Base-by-base conservation (phyloP, 495 filamentous ascomycete species). In the Physcia stellaris region DNA sequence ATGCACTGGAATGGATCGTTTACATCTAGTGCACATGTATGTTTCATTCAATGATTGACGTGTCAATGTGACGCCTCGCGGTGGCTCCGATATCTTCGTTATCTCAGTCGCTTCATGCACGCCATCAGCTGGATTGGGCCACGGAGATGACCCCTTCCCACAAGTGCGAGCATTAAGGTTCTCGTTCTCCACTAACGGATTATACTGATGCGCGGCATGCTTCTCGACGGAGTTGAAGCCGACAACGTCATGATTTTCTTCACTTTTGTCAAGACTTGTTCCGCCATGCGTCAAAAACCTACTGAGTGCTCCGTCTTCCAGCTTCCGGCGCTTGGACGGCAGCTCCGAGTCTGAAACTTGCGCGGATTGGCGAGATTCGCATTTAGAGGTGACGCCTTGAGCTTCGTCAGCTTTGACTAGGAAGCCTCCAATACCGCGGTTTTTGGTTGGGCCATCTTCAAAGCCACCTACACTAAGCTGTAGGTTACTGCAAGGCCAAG, bases 401-500 rank as follows among this genome's bases (percentile, higher is more conserved):
- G 80, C 81, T 46, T 81, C 76, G 6, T 82, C 75, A 3, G 86
- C 85, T 44, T 80, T 78, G 9, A 93, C 58, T 13, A 98, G 56
- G 53, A 95, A 98, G 2, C 73, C 66, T 23, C 80, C 78, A 45
- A 98, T 98, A 10, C 80, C 84, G 62, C 70, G 75, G 47, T 94
- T 96, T 5, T 83, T 80, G 10, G 62, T 68, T 33, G 87, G 66
- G 5, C 83, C 79, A 46, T 95, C 88, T 57, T 98, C 86, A 42
- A 95, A 95, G 4, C 86, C 85, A 15, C 76, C 73, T 37, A 98
- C 83, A 49, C 77, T 82, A 32, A 98, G 59, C 40, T 79, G 85
- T 28, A 98, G 59, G 55, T 90, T 83, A 11, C 73, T 61, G 55
- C 88, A 95, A 17, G 90, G 90, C 83, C 87, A 96, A 20, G 77